Conservation (phyloP, 2,329 filamentous ascomycete species). For the Alternaria infectoria region DNA sequence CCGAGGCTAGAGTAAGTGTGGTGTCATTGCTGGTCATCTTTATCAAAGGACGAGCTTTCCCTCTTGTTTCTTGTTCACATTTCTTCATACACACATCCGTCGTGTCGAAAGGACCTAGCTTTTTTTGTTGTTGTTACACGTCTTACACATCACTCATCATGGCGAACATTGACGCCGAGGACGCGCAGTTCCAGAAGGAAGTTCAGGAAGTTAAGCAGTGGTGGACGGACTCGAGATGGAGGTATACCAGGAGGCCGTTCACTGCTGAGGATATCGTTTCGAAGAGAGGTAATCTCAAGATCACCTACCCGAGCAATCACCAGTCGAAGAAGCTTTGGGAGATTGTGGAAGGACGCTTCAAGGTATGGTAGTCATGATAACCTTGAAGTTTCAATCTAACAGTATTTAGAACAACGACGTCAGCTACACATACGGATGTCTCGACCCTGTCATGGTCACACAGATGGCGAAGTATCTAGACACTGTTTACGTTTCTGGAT, state of each 20-base stretch:
- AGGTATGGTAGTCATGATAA: constrained; percentile 58
- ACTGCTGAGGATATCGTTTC: constrained; percentile 96
- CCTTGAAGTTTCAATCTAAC: constrained; percentile 16
- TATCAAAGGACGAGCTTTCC: constrained; percentile 6
- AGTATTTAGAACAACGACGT: constrained; percentile 74
- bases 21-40: constrained; percentile 31
- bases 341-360: constrained; percentile 84
- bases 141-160: constrained; percentile 12
- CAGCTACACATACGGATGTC: constrained; percentile 94
- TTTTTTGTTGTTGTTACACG: not conserved
- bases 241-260: constrained; percentile 88
- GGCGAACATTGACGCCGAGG: constrained; percentile 65
- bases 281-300: constrained; percentile 89
- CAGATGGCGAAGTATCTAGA: constrained; percentile 99
- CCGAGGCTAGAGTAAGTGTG: constrained; percentile 28
- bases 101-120: not conserved
- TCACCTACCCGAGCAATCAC: constrained; percentile 88
- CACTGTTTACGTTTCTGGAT: constrained; percentile 97
- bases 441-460: constrained; percentile 97
- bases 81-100: not conserved
- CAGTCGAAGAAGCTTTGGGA: constrained; percentile 95
- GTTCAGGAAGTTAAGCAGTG: constrained; percentile 89
- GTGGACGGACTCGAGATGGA: constrained; percentile 94
- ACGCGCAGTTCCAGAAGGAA: constrained; percentile 78
- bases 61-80: not conserved